A percentile compares a stretch with the other conserved stretches of the same genome.
Conservation (phyloP, 495 filamentous ascomycete genomes). For the Aspergillus kassunensis region DNA sequence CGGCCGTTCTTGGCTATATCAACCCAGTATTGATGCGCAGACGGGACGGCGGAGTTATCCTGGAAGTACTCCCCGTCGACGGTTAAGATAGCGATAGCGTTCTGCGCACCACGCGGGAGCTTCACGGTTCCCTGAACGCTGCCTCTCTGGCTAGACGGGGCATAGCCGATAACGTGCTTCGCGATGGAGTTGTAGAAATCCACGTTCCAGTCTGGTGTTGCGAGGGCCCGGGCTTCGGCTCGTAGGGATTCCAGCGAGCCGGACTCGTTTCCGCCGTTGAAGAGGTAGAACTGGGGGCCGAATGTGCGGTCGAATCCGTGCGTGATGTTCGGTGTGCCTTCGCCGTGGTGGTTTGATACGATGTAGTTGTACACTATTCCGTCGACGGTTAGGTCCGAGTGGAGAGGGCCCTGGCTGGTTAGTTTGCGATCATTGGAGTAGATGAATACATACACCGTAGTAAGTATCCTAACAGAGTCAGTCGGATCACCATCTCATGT, state of each 20-base stretch:
- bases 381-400: conserved; percentile 55
- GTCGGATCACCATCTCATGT: neutral
- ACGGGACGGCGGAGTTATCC: conserved; percentile 48
- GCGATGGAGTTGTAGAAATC: conserved; percentile 56
- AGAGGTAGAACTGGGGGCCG: conserved; percentile 54
- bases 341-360: conserved; percentile 54
- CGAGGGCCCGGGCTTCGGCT: conserved; percentile 43
- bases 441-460: conserved; percentile 36
- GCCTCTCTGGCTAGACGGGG: conserved; percentile 39
- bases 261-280: conserved; percentile 47
- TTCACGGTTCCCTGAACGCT: conserved; percentile 39
- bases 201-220: conserved; percentile 46
- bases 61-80: conserved; percentile 52
- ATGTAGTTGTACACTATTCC: conserved; percentile 53
- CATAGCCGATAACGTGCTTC: conserved; percentile 49
- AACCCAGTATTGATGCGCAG: conserved; percentile 54
- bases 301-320: conserved; percentile 55
- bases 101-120: conserved; percentile 42
- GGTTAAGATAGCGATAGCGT: conserved; percentile 48
- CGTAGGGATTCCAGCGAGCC: conserved; percentile 39
- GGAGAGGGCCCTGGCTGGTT: conserved; percentile 41
- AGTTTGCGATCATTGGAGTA: neutral
- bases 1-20: conserved; percentile 44
- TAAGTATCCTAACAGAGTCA: conserved; percentile 43
- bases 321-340: conserved; percentile 54